Percentiles rank a stretch among this genome's conserved stretches.
These are phyloP conservation scores for Iberis pinnata DNA, from an alignment of 345 rosid species.

Conservation along the genomic window DNA sequence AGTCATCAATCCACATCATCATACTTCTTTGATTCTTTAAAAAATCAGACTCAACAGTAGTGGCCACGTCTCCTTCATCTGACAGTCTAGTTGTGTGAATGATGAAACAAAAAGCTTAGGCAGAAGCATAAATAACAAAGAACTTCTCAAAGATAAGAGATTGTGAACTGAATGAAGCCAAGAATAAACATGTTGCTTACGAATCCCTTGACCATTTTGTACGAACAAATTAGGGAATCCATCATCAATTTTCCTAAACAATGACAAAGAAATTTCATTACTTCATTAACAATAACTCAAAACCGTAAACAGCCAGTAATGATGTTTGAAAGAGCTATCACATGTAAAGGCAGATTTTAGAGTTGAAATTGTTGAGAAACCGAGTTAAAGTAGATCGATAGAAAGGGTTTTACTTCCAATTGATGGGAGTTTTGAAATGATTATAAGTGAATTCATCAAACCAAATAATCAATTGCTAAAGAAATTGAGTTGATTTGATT, in stretches of 20 bases:
- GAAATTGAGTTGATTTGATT: no score
- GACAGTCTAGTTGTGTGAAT: conserved; percentile 90
- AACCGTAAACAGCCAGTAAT: not conserved
- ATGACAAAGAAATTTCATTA: no score
- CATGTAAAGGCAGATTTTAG: not conserved
- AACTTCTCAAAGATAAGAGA: conserved; percentile 86
- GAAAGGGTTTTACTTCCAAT: conserved; percentile 55
- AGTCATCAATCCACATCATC: no score
- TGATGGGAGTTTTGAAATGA: no score
- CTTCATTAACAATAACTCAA: no score
- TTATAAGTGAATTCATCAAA: no score
- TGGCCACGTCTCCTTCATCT: conserved; percentile 94
- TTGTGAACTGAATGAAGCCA: conserved; percentile 91
- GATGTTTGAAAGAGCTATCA: not conserved
- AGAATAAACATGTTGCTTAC: conserved; percentile 80
- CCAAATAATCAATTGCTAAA: no score
- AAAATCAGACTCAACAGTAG: no score
- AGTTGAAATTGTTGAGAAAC: no score
- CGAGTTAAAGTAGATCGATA: not conserved
- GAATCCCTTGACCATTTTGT: conserved; percentile 87
- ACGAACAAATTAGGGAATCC: conserved; percentile 92
- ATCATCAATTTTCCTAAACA: conserved; percentile 69
- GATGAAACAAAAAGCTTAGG: conserved; percentile 89
- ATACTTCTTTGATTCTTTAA: no score
- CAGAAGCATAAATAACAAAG: conserved; percentile 77